Base-by-base conservation (phyloP, 139 green algal species). In the Picochlorum sp. region DNA sequence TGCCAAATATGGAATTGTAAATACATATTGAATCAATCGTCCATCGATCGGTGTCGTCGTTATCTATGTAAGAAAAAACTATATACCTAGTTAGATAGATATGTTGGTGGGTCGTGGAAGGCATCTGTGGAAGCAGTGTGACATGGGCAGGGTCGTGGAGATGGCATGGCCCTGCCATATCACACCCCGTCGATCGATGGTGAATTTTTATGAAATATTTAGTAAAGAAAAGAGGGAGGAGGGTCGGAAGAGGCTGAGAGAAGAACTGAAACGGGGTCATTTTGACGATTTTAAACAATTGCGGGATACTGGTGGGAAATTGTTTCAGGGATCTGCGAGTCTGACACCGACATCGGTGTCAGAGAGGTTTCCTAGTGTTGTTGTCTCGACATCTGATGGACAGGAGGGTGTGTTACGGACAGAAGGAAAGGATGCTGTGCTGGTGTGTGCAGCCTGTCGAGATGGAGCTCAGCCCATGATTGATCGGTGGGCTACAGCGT, bases 271-370 rank as follows among this genome's bases (percentile, higher is more conserved):
- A 54, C 68, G 70, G 18, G 76, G 76, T 4, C 81, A 83, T 45
- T 83, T 83, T 66, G 76, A 83, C 49, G 76, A 83, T 45, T 83
- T 83, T 32, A 65, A 49, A 18, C 70, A 81, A 7, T 65, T 83
- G 14, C 59, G 67, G 16, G 76, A 82, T 37, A 68, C 41, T 4
- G 37, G 72, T 18, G 76, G 76, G n/a, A 80, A 79, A 47, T 65
- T 81, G 20, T 83, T 78, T 16, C 6, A 41, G 0, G 44, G 63
- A 3, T 45, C 76, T 37, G 45, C 70, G 24, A 30, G 23, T 10
- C 73, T 82, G 5, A 38, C 49, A 37, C 16, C 66, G 49, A 28
- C 3, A 28, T 23, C 34, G 11, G 11, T 41, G 34, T 58, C 74
- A 0, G 65, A 30, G n/a, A 14, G 37, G 30, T 75, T 81, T 24